phyloP scores from a whole-genome alignment of 1,284 basidiomycete genomes.

The Ceratobasidium sp. region DNA sequence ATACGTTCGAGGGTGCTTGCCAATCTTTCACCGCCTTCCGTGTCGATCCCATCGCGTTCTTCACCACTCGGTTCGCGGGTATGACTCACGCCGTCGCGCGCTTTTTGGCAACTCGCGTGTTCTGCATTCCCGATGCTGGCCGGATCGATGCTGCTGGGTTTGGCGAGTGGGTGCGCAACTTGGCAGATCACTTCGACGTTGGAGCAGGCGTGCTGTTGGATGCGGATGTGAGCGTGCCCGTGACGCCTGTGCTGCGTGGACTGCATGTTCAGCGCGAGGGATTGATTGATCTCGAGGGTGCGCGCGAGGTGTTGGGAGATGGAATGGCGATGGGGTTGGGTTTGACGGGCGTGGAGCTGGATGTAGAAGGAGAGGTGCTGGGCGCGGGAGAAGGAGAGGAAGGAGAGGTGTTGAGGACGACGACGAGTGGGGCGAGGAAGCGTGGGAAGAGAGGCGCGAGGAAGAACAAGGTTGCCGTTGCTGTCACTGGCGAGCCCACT shows the following conservation, averaged over 20 bases:
- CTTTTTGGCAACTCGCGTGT: constrained; percentile 86
- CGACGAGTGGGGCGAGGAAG: constrained; percentile 68
- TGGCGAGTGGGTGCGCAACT: constrained; percentile 83
- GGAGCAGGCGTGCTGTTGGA: constrained; percentile 50
- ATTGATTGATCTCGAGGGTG: constrained; percentile 28
- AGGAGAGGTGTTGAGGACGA: constrained; percentile 56
- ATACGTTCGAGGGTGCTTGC: constrained; percentile 81
- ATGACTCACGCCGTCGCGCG: constrained; percentile 89
- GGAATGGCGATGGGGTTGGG: constrained; percentile 30
- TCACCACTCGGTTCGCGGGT: constrained; percentile 90
- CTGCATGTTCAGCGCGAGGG: constrained; percentile 22
- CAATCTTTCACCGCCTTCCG: constrained; percentile 86
- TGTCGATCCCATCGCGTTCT: constrained; percentile 82
- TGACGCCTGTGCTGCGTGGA: neutral
- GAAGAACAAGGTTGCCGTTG: constrained; percentile 66
- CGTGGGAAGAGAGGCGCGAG: constrained; percentile 82
- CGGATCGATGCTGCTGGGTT: constrained; percentile 86
- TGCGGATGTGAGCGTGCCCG: constrained; percentile 6
- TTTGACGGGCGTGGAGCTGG: constrained; percentile 33
- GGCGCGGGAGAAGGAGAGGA: constrained; percentile 52
- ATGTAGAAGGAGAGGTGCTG: constrained; percentile 9
- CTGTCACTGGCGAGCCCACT: constrained; percentile 30
- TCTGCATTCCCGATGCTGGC: constrained; percentile 74
- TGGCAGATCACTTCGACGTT: constrained; percentile 75
- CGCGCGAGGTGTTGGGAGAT: constrained; percentile 14